Base-by-base conservation (phyloP, 148 eudicot species). In the Beta vulgaris region DNA sequence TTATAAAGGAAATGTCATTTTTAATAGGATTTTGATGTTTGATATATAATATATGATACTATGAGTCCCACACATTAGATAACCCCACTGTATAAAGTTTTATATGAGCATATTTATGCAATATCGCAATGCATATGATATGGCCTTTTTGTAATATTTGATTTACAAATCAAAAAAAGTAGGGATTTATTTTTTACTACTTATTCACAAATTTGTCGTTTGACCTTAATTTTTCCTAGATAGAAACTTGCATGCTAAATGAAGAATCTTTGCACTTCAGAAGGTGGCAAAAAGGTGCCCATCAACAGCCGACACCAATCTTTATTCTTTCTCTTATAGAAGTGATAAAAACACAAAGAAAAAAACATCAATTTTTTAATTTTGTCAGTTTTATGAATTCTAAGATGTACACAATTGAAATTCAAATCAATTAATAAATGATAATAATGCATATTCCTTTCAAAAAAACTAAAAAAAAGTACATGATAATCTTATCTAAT, bases 261-360 rank as follows among this genome's bases (percentile, higher is more conserved):
- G 32, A 58, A 69, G 51, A 69, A 60, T 77, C 75, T 69, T 55
- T 67, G 48, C 58, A 60, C 58, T 74, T 69, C 54, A 70, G 7
- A 34, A 36, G 44, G 68, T 69, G 74, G 60, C 75, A 69, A 49
- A 23, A 77, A 77, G 55, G 46, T 61, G 67, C 55, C 49, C 65
- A 16, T 26, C 2, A 76, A 68, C 57, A 54, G 65, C 65, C 35
- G 65, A 76, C 73, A 69, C 13, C 39, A 51, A 25, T 59, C 40
- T 26, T 59, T 73, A 43, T 18, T 49, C 26, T 9, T 25, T 58
- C 25, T 54, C 35, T 25, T n/a, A n/a, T n/a, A n/a, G 7, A 31
- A 9, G 48, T 13, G 66, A 26, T 25, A 42, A 29, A 15, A 28
- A 18, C 3, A n/a, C 9, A 32, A 26, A 43, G 26, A 68, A 25